Evolutionary conservation across 2,329 filamentous ascomycete species (phyloP), one percentile per base, ranked within the genome.

Genomic region (Leptographium radiaticola): DNA sequence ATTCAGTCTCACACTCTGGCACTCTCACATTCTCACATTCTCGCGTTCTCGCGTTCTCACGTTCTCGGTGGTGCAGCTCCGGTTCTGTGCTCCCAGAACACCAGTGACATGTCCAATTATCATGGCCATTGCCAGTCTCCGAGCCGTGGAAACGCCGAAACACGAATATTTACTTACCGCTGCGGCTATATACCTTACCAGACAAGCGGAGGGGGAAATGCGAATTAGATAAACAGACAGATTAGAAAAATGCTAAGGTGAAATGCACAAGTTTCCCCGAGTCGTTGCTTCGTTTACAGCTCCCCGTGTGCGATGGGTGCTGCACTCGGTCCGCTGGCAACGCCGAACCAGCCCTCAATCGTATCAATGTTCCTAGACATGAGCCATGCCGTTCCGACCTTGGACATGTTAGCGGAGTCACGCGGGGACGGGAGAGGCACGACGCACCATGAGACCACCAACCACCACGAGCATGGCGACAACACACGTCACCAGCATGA

Each of bases 361-460:
- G 85, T 71, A 66, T 95, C 88, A 68, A 95, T 93, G 55, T 85
- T 79, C 34, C 89, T 89, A 54, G 91, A 90, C 59, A 90, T 75
- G 51, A 86, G 70, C 79, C 82, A 95, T 11, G 91, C 91, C 42
- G 79, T 70, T 53, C 81, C 81, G 60, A 95, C 71, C 90, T 96
- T 25, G 61, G 52, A 12, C 33, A n/a, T 46, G 11, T 49, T 16
- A 49, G 53, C 13, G 20, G 42, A 9, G 42, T 44, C 10, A 7
- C 7, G 15, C 42, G 9, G 30, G 18, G 20, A n/a, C 25, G 25
- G 38, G 13, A 25, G 30, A 33, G 36, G 16, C 16, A 46, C 25
- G 15, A 72, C 82, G 62, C 76, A 96, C 89, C 91, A 97, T 96
- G 31, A 85, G 61, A 51, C 71, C 72, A 20, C 89, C 84, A 43